Percentiles rank a stretch among this genome's conserved stretches.
These are phyloP conservation scores for Pisolithus microcarpus DNA, from an alignment of 768 basidiomycete genomes.

Conservation along the genomic window DNA sequence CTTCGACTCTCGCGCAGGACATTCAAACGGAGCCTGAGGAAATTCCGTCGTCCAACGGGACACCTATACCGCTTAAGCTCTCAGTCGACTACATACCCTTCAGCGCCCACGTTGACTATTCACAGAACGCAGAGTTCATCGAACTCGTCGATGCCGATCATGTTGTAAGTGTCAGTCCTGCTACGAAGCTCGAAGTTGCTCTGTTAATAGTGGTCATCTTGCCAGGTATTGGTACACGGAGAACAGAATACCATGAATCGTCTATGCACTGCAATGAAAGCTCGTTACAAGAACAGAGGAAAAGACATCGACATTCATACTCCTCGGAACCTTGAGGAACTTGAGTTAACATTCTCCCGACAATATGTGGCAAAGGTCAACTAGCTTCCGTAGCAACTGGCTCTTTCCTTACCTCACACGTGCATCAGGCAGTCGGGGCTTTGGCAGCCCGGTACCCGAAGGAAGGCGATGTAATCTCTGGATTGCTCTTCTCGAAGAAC, in stretches of 20 bases:
- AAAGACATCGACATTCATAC: constrained; percentile 93
- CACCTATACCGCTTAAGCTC: constrained; percentile 73
- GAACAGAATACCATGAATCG: constrained; percentile 90
- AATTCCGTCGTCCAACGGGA: constrained; percentile 67
- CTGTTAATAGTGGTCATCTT: neutral
- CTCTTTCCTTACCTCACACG: neutral
- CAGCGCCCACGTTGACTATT: constrained; percentile 92
- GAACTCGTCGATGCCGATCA: constrained; percentile 85
- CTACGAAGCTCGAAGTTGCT: neutral
- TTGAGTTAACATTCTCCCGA: constrained; percentile 78
- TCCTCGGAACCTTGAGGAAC: constrained; percentile 82
- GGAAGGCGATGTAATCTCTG: constrained; percentile 66
- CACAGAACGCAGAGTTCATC: constrained; percentile 95
- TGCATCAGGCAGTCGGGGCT: constrained; percentile 72
- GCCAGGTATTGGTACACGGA: constrained; percentile 86
- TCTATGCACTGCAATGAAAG: constrained; percentile 74
- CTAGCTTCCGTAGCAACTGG: neutral
- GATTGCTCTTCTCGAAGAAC: constrained; percentile 84
- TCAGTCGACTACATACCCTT: constrained; percentile 95
- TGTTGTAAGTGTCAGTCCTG: constrained; percentile 48
- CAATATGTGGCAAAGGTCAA: constrained; percentile 85
- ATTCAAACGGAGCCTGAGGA: constrained; percentile 92
- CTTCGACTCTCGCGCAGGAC: constrained; percentile 44
- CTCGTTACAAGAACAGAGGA: constrained; percentile 75
- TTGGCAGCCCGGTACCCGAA: constrained; percentile 71